Evolutionary conservation across 441 rosid genomes (phyloP).

Genomic region (Pelargonium myrrhifolium): DNA sequence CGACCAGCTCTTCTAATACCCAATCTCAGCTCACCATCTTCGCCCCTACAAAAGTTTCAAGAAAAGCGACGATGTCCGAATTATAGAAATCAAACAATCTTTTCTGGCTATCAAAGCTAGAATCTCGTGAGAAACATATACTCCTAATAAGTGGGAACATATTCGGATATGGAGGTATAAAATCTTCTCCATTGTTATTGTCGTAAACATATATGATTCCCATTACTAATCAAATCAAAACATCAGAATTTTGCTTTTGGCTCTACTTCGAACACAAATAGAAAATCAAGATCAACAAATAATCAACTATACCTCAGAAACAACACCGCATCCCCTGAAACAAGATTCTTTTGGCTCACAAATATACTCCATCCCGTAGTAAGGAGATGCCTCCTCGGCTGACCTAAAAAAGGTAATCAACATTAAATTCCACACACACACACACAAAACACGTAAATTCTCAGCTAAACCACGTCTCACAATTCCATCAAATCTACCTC

Average conservation of each 20-base stretch:
- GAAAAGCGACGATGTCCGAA: neutral
- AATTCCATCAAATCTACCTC: constrained; percentile 43
- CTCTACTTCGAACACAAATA: neutral
- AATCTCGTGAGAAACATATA: neutral
- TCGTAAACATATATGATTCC: neutral
- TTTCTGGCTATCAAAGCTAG: neutral
- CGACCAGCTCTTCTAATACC: constrained; percentile 75
- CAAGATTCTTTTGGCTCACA: constrained; percentile 84
- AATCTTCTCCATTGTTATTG: neutral
- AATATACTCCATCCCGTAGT: constrained; percentile 95
- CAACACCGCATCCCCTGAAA: constrained; percentile 86
- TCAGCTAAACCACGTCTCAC: constrained; percentile 4
- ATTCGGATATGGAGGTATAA: neutral
- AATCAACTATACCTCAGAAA: constrained; percentile 57
- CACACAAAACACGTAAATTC: neutral
- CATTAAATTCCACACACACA: constrained; percentile 8
- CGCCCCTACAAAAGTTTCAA: constrained; percentile 44
- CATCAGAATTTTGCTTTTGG: neutral
- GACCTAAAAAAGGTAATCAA: constrained; percentile 44
- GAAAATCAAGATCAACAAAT: neutral
- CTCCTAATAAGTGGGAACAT: neutral
- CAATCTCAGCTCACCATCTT: constrained; percentile 71
- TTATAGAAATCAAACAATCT: neutral
- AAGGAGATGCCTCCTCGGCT: constrained; percentile 95
- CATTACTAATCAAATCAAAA: neutral